Conservation (phyloP, 371 early-diverging fungal species). For the Lichtheimia ornata region DNA sequence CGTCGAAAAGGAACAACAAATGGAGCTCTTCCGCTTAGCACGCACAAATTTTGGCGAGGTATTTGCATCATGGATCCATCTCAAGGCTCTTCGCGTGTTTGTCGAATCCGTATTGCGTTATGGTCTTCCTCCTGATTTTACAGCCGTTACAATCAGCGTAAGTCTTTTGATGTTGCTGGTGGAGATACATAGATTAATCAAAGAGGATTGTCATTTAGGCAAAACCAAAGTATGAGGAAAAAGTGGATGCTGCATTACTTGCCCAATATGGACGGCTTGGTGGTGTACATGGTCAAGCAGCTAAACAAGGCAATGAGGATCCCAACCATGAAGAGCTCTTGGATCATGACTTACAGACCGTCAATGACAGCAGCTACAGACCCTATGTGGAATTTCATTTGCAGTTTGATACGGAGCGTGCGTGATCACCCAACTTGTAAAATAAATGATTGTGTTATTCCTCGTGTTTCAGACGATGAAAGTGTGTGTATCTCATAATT, state of each 20-base stretch:
- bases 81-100: constrained; percentile 90
- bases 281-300: constrained; percentile 47
- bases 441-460: too few species aligned
- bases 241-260: constrained; percentile 71
- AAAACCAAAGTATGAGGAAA: constrained; percentile 75
- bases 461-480: too few species aligned
- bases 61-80: constrained; percentile 87
- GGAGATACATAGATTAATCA: constrained; percentile 10
- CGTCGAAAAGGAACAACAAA: constrained; percentile 75
- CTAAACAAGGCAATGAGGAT: constrained; percentile 22
- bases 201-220: constrained; percentile 38
- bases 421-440: too few species aligned
- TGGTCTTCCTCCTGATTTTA: constrained; percentile 94
- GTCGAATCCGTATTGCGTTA: constrained; percentile 95
- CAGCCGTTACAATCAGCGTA: constrained; percentile 76
- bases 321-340: constrained; percentile 55
- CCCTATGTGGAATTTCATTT: constrained; percentile 87
- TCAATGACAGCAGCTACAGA: constrained; percentile 84
- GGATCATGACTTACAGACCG: constrained; percentile 76
- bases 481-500: too few species aligned
- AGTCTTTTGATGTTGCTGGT: constrained; percentile 10
- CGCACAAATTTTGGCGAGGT: constrained; percentile 93
- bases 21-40: constrained; percentile 75
- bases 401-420: constrained; percentile 54
- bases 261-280: constrained; percentile 66